Evolutionary conservation across 1,284 basidiomycete species (phyloP).

Genomic region (Pseudozyma tsukubaensis): DNA sequence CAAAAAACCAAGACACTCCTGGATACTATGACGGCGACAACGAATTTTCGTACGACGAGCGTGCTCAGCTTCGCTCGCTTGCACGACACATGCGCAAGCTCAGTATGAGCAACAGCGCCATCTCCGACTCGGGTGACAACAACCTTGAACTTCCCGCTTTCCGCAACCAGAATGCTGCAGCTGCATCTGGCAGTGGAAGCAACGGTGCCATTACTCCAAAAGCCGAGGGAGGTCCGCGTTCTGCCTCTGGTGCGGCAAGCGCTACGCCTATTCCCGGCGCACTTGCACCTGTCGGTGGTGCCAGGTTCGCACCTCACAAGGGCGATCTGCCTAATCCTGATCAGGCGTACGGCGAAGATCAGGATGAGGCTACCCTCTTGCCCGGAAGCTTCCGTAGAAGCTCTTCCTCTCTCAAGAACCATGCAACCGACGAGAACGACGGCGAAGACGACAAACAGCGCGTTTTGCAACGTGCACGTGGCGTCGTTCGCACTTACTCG

Average conservation of each 20-base stretch:
- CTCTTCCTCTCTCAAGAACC: slow-evolving; percentile 5
- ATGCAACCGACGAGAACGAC: neutral
- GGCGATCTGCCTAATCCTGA: slow-evolving; percentile 37
- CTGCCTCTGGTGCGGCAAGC: neutral
- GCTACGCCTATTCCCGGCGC: slow-evolving; percentile 11
- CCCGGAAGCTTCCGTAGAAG: slow-evolving; percentile 27
- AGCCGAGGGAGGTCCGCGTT: slow-evolving; percentile 24
- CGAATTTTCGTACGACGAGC: slow-evolving; percentile 18
- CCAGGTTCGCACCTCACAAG: slow-evolving; percentile 29
- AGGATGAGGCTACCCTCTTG: slow-evolving; percentile 42
- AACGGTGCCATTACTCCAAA: slow-evolving; percentile 39
- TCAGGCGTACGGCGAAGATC: slow-evolving; percentile 44
- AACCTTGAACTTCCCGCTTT: slow-evolving; percentile 20
- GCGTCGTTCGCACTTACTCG: slow-evolving; percentile 63
- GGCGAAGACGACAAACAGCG: slow-evolving; percentile 35
- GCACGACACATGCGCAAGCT: slow-evolving; percentile 51
- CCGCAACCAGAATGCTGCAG: slow-evolving; percentile 8
- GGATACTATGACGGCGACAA: slow-evolving; percentile 39
- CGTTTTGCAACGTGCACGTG: slow-evolving; percentile 43
- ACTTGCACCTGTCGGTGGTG: slow-evolving; percentile 20
- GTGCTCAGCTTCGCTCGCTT: slow-evolving; percentile 41
- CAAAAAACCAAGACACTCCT: slow-evolving; percentile 47
- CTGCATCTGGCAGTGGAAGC: slow-evolving; percentile 20
- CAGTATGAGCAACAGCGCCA: slow-evolving; percentile 43
- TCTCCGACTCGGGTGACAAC: slow-evolving; percentile 29